These are phyloP conservation scores for Marasmius fiardii DNA, from an alignment of 1,284 basidiomycete genomes.

Conservation along the genomic window DNA sequence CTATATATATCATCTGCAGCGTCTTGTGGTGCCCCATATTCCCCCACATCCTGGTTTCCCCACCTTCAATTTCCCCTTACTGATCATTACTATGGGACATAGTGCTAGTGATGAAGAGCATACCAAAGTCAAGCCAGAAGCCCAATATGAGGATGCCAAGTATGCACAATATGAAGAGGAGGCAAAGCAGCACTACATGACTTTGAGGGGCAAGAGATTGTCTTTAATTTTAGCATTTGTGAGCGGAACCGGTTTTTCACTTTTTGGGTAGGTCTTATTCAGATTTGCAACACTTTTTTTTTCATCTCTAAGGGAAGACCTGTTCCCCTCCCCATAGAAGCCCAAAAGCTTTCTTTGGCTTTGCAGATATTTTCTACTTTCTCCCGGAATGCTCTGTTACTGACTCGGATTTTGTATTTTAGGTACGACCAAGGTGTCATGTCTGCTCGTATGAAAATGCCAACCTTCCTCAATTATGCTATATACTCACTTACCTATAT, in stretches of 20 bases:
- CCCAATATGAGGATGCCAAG: not conserved
- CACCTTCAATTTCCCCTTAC: too few relatives aligned
- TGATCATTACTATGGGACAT: not conserved
- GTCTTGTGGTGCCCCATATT: too few relatives aligned
- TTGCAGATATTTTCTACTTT: too few relatives aligned
- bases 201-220: constrained; percentile 37
- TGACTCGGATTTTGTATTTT: not conserved
- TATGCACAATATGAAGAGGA: constrained; percentile 25
- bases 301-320: too few relatives aligned
- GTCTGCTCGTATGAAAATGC: constrained; percentile 36
- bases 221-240: constrained; percentile 47
- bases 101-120: not conserved
- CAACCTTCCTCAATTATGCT: not conserved
- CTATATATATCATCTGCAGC: too few relatives aligned
- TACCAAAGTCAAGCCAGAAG: not conserved
- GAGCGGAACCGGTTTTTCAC: constrained; percentile 52
- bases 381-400: too few relatives aligned
- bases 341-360: too few relatives aligned
- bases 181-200: constrained; percentile 28
- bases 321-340: too few relatives aligned
- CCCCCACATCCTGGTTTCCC: too few relatives aligned
- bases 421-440: constrained; percentile 68
- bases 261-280: constrained; percentile 45
- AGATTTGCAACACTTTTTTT: too few relatives aligned
- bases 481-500: too few relatives aligned